These are phyloP conservation scores for Escallonia rubra DNA, from an alignment of 129 eudicot genomes.

Conservation along the genomic window DNA sequence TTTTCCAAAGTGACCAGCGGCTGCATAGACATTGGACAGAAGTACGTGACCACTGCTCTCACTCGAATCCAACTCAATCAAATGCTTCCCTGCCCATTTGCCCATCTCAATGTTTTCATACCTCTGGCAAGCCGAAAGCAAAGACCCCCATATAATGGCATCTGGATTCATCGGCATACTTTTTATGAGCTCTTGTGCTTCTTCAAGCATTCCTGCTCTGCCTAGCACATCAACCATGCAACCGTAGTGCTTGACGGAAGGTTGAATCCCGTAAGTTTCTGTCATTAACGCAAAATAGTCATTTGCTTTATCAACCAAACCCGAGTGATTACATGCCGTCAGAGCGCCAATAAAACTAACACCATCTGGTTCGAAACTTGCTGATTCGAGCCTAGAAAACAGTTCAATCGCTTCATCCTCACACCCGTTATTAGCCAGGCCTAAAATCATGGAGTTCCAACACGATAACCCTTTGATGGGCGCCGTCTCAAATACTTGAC, in stretches of 20 bases:
- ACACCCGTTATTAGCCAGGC: constrained; percentile 55
- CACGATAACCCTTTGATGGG: constrained; percentile 40
- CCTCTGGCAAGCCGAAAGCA: constrained; percentile 49
- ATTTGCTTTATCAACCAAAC: constrained; percentile 35
- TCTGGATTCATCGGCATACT: constrained; percentile 71
- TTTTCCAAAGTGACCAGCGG: constrained; percentile 36
- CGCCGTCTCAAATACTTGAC: constrained; percentile 30
- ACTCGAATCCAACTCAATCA: constrained; percentile 32
- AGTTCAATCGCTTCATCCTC: constrained; percentile 39
- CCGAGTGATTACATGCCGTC: constrained; percentile 57
- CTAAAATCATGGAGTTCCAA: constrained; percentile 76
- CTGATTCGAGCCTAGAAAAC: constrained; percentile 35
- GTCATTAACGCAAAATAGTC: constrained; percentile 45
- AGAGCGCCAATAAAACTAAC: constrained; percentile 56
- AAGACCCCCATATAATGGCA: constrained; percentile 59
- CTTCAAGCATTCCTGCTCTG: constrained; percentile 43
- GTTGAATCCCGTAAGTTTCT: constrained; percentile 33
- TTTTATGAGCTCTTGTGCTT: constrained; percentile 45
- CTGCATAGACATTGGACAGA: constrained; percentile 69
- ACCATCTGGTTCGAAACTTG: constrained; percentile 31
- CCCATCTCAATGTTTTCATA: constrained; percentile 45
- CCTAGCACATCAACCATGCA: constrained; percentile 66
- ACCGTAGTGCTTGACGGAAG: constrained; percentile 65
- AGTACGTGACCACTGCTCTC: constrained; percentile 46
- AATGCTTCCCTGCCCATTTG: constrained; percentile 38